A percentile compares a stretch with the other conserved stretches of the same genome.
These are phyloP conservation scores for Cyclotella cryptica DNA, from an alignment of 108 stramenopile genomes.

Conservation along the genomic window DNA sequence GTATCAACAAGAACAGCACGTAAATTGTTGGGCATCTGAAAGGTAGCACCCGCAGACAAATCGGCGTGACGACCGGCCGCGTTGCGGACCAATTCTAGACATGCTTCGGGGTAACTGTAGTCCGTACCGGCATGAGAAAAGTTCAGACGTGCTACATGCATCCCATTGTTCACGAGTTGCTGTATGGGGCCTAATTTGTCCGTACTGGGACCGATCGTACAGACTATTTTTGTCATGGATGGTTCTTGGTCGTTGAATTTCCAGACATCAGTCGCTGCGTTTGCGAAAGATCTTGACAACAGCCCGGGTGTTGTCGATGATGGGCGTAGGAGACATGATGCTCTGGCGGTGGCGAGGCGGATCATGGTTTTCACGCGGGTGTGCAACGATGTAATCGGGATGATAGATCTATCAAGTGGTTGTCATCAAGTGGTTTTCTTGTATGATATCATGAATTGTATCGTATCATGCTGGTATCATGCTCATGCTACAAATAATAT, in stretches of 20 bases:
- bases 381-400: no score
- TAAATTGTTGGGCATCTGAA: constrained; percentile 60
- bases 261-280: constrained; percentile 25
- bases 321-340: neutral
- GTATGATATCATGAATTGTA: no score
- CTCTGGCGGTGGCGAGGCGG: constrained; percentile 7
- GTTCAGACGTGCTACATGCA: constrained; percentile 94
- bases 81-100: constrained; percentile 55
- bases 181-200: constrained; percentile 66
- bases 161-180: constrained; percentile 69
- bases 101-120: constrained; percentile 64
- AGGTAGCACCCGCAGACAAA: constrained; percentile 39
- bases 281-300: constrained; percentile 7
- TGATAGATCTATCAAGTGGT: no score
- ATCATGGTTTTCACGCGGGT: neutral
- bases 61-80: constrained; percentile 57
- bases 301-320: neutral
- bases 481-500: no score
- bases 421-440: no score
- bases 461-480: no score
- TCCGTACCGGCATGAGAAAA: constrained; percentile 82
- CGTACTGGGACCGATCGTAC: constrained; percentile 94
- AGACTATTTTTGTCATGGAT: constrained; percentile 89
- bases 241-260: constrained; percentile 12
- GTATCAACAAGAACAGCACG: constrained; percentile 88